Evolutionary conservation across 176 grass and related monocot species (phyloP).

Genomic region (Lolium multiflorum): DNA sequence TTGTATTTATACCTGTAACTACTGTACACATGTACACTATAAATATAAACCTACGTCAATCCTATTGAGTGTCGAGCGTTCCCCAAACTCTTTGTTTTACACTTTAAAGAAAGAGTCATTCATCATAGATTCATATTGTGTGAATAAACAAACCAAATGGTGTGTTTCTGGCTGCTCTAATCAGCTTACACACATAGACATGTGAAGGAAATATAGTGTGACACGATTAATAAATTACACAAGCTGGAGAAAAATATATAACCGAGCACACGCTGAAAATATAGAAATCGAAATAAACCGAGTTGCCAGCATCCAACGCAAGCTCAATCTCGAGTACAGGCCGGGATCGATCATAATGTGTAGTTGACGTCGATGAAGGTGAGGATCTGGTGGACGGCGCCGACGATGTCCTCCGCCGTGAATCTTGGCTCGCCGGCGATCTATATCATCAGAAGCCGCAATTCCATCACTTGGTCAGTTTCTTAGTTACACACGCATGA

Average conservation of each 20-base stretch:
- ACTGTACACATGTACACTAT: too few relatives aligned
- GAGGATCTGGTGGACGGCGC: slow-evolving; percentile 90
- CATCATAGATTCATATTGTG: not conserved
- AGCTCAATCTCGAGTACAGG: not conserved
- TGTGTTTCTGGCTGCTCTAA: not conserved
- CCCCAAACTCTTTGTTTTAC: too few relatives aligned
- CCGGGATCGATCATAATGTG: slow-evolving; percentile 36
- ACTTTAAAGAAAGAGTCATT: too few relatives aligned
- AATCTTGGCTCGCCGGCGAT: slow-evolving; percentile 72
- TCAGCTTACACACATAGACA: slow-evolving; percentile 33
- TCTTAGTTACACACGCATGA: not conserved
- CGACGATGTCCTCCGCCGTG: slow-evolving; percentile 87
- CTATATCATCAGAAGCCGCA: slow-evolving; percentile 24
- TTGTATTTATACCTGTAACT: too few relatives aligned
- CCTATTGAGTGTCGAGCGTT: too few relatives aligned
- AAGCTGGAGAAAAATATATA: not conserved
- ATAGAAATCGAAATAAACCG: slow-evolving; percentile 12
- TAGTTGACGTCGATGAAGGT: slow-evolving; percentile 87
- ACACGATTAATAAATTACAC: slow-evolving; percentile 26
- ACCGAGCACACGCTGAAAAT: not conserved
- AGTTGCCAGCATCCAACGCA: not conserved
- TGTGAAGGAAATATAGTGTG: not conserved
- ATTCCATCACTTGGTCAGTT: not conserved
- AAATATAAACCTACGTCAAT: too few relatives aligned
- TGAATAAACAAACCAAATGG: not conserved